Conservation (phyloP, 2,329 filamentous ascomycete genomes). For the Aureobasidium pullulans region DNA sequence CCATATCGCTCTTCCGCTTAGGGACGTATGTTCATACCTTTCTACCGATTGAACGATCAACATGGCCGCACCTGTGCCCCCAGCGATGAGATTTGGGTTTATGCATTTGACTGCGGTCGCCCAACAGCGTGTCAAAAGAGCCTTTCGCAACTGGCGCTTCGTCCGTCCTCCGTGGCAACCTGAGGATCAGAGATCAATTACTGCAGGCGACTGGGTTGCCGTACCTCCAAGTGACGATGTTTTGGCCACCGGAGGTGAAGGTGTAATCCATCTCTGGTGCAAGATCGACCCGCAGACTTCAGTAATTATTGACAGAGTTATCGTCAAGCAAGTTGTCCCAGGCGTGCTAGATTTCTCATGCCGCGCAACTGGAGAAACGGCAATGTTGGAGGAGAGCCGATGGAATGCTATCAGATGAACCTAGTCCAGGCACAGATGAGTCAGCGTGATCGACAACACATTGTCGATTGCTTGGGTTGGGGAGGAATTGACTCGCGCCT, state of each 20-base stretch:
- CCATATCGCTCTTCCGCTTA: too few relatives aligned
- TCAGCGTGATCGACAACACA: neutral
- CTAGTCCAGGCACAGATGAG: neutral
- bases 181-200: neutral
- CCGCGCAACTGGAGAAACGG: neutral
- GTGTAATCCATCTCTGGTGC: conserved; percentile 1
- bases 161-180: neutral
- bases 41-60: too few relatives aligned
- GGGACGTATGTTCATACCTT: too few relatives aligned
- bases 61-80: too few relatives aligned
- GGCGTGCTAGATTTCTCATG: neutral
- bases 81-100: too few relatives aligned
- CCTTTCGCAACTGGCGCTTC: too few relatives aligned
- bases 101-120: too few relatives aligned
- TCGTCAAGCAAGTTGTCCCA: neutral
- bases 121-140: too few relatives aligned
- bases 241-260: neutral
- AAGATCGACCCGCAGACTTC: neutral
- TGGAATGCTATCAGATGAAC: neutral
- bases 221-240: neutral
- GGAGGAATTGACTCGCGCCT: neutral
- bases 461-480: neutral
- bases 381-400: neutral
- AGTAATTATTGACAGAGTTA: neutral
- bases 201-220: neutral